phyloP scores from a whole-genome alignment of 108 stramenopile species.

The Cyclotella cryptica region DNA sequence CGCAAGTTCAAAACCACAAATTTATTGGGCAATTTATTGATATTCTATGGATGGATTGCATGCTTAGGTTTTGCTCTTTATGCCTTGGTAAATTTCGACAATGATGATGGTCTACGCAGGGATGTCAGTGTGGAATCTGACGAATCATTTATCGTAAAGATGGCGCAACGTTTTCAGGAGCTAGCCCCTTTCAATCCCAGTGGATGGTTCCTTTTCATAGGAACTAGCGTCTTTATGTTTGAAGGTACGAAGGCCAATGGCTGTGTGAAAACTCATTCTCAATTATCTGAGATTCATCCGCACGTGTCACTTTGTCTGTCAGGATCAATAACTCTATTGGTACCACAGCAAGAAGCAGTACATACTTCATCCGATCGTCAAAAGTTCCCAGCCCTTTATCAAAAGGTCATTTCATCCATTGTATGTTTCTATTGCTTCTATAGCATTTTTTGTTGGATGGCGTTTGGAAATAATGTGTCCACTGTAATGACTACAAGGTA shows the following conservation, averaged over 20 bases:
- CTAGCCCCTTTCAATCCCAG: slow-evolving; percentile 46
- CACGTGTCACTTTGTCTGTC: no score
- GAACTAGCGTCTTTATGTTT: slow-evolving; percentile 64
- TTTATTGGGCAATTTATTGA: slow-evolving; percentile 68
- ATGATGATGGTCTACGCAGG: background rate
- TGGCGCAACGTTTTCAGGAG: slow-evolving; percentile 12
- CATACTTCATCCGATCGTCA: slow-evolving; percentile 44
- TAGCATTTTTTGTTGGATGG: slow-evolving; percentile 63
- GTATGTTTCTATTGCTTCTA: slow-evolving; percentile 75
- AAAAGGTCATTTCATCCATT: slow-evolving; percentile 59
- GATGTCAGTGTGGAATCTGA: slow-evolving; percentile 12
- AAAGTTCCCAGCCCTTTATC: slow-evolving; percentile 65
- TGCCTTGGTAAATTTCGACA: slow-evolving; percentile 16
- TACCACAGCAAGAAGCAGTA: slow-evolving; percentile 80
- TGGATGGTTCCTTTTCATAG: slow-evolving; percentile 75
- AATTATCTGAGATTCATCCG: no score
- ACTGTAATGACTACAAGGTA: slow-evolving; percentile 70
- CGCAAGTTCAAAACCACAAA: slow-evolving; percentile 71
- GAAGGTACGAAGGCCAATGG: slow-evolving; percentile 21
- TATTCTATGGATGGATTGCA: slow-evolving; percentile 65
- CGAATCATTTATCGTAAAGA: slow-evolving; percentile 13
- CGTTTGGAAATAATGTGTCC: slow-evolving; percentile 64
- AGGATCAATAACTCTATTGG: slow-evolving; percentile 71
- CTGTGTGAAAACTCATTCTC: no score
- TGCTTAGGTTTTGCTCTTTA: slow-evolving; percentile 62